Evolutionary conservation across 352 stramenopile genomes (phyloP).

Genomic region (Phytophthora cryptogea): DNA sequence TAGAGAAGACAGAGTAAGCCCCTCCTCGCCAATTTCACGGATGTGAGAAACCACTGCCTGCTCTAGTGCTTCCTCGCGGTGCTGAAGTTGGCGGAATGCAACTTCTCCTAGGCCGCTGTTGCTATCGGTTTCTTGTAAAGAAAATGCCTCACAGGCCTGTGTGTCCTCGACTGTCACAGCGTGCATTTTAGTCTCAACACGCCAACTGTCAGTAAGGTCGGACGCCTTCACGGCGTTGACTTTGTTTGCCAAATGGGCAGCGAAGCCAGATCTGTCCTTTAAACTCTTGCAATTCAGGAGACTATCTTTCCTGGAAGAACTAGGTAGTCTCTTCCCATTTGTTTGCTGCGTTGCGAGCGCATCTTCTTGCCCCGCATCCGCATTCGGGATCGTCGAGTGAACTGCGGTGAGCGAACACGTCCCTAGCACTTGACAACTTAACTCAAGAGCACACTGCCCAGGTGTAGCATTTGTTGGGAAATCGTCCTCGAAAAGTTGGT

Average conservation of each 20-base stretch:
- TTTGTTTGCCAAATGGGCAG: slow-evolving; percentile 72
- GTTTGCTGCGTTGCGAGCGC: slow-evolving; percentile 9
- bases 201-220: slow-evolving; percentile 71
- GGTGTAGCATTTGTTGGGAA: slow-evolving; percentile 74
- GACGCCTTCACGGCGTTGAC: slow-evolving; percentile 62
- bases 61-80: slow-evolving; percentile 22
- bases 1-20: slow-evolving; percentile 40
- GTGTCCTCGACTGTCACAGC: slow-evolving; percentile 49
- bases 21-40: slow-evolving; percentile 48
- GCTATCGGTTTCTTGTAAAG: slow-evolving; percentile 28
- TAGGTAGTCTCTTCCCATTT: slow-evolving; percentile 29
- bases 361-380: slow-evolving; percentile 19
- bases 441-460: slow-evolving; percentile 69
- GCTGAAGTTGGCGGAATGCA: slow-evolving; percentile 29
- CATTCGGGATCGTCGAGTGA: slow-evolving; percentile 33
- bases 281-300: slow-evolving; percentile 68
- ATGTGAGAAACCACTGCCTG: slow-evolving; percentile 37
- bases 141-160: slow-evolving; percentile 62
- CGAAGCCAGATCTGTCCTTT: slow-evolving; percentile 66
- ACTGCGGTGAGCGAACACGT: slow-evolving; percentile 55
- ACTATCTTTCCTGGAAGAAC: slow-evolving; percentile 23
- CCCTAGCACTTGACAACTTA: slow-evolving; percentile 69
- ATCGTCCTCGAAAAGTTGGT: slow-evolving; percentile 64
- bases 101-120: slow-evolving; percentile 19
- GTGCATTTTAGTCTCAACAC: slow-evolving; percentile 69